Conservation (phyloP, 1,139 yeast genomes). For the Eremothecium coryli region DNA sequence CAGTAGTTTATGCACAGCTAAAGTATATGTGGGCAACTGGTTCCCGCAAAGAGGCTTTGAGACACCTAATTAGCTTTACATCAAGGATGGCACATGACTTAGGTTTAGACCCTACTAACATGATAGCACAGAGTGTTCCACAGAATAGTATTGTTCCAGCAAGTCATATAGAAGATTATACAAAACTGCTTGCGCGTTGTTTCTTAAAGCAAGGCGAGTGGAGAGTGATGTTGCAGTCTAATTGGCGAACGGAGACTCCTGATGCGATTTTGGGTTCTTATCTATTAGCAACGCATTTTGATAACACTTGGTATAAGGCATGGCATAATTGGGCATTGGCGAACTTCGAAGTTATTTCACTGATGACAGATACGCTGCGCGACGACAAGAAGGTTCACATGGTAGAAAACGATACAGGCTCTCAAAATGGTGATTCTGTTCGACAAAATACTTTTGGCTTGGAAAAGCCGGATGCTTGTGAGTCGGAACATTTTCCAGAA, state of each 20-base stretch:
- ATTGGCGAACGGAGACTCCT: slow-evolving; percentile 59
- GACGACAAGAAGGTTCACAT: slow-evolving; percentile 16
- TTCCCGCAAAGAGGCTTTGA: slow-evolving; percentile 74
- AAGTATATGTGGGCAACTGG: slow-evolving; percentile 98
- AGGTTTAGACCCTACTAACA: slow-evolving; percentile 69
- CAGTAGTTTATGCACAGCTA: slow-evolving; percentile 91
- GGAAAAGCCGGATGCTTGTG: slow-evolving; percentile 17
- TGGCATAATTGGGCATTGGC: slow-evolving; percentile 99
- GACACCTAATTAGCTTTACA: slow-evolving; percentile 81
- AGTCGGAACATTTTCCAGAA: slow-evolving; percentile 40
- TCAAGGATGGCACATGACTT: slow-evolving; percentile 83
- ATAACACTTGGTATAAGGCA: slow-evolving; percentile 89
- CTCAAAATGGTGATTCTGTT: slow-evolving; percentile 25
- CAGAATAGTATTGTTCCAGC: slow-evolving; percentile 58
- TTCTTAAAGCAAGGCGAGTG: slow-evolving; percentile 97
- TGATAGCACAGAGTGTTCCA: slow-evolving; percentile 54
- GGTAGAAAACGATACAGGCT: slow-evolving; percentile 14
- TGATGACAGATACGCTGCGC: slow-evolving; percentile 39
- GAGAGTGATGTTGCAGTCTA: slow-evolving; percentile 73
- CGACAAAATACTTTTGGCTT: slow-evolving; percentile 12
- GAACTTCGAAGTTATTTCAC: slow-evolving; percentile 85
- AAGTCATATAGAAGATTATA: slow-evolving; percentile 70
- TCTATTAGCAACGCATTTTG: slow-evolving; percentile 89
- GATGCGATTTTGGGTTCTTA: slow-evolving; percentile 88
- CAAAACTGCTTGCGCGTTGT: slow-evolving; percentile 85